Percentiles rank a stretch among this genome's conserved stretches.
Conservation (phyloP, 345 rosid genomes). For the Euphorbia peplus region DNA sequence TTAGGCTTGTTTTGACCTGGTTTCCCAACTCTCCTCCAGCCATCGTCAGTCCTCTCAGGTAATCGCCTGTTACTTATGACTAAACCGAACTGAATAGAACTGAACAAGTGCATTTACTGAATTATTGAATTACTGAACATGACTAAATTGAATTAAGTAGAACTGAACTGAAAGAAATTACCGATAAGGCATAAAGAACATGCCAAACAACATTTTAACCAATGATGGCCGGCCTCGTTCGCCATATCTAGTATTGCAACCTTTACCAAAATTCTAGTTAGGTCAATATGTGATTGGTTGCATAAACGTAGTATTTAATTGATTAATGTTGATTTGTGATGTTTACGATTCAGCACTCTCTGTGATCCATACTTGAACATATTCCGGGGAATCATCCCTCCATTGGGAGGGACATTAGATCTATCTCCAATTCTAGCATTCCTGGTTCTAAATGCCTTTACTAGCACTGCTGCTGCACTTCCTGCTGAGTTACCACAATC, state of each 20-base stretch:
- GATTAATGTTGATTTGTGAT: background rate
- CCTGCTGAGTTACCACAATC: constrained; percentile 72
- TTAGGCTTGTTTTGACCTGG: constrained; percentile 92
- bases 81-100: too few species aligned
- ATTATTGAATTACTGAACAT: too few species aligned
- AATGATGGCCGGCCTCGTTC: background rate
- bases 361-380: constrained; percentile 97
- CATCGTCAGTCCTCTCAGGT: constrained; percentile 95
- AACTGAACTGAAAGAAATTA: too few species aligned
- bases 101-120: too few species aligned
- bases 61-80: too few species aligned
- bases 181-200: too few species aligned
- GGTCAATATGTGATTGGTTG: background rate
- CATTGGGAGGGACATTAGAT: constrained; percentile 80
- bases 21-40: constrained; percentile 94
- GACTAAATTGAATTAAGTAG: too few species aligned
- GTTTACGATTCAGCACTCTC: constrained; percentile 49
- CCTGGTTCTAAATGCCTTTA: constrained; percentile 74
- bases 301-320: background rate
- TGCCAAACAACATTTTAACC: too few species aligned
- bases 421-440: constrained; percentile 85
- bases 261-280: background rate
- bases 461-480: constrained; percentile 76
- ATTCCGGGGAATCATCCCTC: constrained; percentile 93
- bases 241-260: background rate